Percentiles rank a stretch among this genome's conserved stretches.
Conservation (phyloP, 176 grass and related monocot species). For the Coix lacrymajobi region DNA sequence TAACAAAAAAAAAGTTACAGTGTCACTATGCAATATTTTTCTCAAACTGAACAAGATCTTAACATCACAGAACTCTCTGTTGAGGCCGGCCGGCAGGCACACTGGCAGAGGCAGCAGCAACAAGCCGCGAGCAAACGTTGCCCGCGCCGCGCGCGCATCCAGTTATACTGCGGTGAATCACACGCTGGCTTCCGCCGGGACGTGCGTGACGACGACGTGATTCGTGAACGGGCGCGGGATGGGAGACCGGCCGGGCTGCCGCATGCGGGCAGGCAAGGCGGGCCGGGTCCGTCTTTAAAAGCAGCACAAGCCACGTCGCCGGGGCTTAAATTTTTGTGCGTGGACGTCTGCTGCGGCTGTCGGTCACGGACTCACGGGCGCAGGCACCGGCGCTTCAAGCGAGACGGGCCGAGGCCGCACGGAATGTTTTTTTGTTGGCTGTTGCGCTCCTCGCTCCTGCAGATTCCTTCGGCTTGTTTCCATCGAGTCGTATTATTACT, state of each 20-base stretch:
- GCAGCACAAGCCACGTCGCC: constrained; percentile 1
- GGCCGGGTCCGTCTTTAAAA: background rate
- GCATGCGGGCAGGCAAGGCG: too few species aligned
- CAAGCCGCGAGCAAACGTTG: background rate
- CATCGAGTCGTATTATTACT: background rate
- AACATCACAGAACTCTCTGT: too few species aligned
- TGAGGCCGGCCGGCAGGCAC: too few species aligned
- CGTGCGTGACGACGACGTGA: background rate
- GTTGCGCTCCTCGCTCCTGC: background rate
- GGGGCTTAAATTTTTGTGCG: background rate
- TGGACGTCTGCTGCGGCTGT: constrained; percentile 7
- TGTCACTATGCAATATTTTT: too few species aligned
- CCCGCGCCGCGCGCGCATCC: background rate
- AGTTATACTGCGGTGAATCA: background rate
- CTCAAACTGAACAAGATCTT: too few species aligned
- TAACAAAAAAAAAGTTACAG: too few species aligned
- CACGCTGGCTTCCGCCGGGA: background rate
- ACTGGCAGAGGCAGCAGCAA: background rate
- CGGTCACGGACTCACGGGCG: constrained; percentile 40
- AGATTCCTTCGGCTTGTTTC: constrained; percentile 9
- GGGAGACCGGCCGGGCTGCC: background rate
- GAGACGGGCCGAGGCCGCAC: background rate
- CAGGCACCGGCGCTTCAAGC: background rate
- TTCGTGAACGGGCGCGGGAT: background rate
- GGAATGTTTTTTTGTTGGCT: background rate